Evolutionary conservation across 1,284 basidiomycete species (phyloP).

Genomic region (Apiotrichum laibachii): DNA sequence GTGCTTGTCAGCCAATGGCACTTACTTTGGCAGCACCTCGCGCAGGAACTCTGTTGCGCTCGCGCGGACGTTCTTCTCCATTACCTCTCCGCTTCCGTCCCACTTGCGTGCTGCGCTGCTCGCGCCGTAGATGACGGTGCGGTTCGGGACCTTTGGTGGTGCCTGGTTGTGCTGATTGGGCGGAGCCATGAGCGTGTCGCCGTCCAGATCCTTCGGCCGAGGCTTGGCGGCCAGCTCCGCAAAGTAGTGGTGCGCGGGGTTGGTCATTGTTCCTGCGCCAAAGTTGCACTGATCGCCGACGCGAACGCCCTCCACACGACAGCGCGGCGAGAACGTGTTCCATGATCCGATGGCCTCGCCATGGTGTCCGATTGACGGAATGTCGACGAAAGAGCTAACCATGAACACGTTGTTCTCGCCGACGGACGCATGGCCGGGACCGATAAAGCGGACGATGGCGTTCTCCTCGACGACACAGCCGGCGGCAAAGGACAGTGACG

Average conservation of each 20-base stretch:
- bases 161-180: not conserved
- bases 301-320: conserved; percentile 11
- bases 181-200: conserved; percentile 12
- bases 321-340: conserved; percentile 12
- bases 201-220: conserved; percentile 3
- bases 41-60: conserved; percentile 88
- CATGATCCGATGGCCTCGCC: conserved; percentile 7
- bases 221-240: not conserved
- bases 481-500: conserved; percentile 79
- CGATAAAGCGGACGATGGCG: conserved; percentile 81
- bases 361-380: conserved; percentile 24
- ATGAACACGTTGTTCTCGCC: conserved; percentile 91
- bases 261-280: conserved; percentile 6
- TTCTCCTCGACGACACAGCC: conserved; percentile 90
- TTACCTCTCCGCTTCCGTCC: conserved; percentile 79
- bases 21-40: conserved; percentile 80
- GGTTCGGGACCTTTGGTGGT: conserved; percentile 62
- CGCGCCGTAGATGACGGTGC: conserved; percentile 78
- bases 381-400: conserved; percentile 72
- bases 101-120: conserved; percentile 69
- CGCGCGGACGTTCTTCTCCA: conserved; percentile 74
- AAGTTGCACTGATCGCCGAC: conserved; percentile 14
- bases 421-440: conserved; percentile 63
- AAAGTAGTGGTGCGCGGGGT: not conserved
- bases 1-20: not conserved